Conservation (phyloP, 805 yeast species). For the Ogataea siamensis region DNA sequence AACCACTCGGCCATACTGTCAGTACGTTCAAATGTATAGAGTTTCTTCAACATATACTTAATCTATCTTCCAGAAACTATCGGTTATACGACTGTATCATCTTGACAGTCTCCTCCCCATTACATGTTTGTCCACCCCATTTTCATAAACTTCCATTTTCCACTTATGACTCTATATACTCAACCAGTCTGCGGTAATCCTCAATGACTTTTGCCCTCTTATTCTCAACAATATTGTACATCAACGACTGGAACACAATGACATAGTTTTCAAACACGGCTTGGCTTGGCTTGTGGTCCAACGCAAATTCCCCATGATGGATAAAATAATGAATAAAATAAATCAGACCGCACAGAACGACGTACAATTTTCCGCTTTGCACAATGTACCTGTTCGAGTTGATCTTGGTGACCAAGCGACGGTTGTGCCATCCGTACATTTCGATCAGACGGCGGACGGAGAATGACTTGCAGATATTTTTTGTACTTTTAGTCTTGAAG, state of each 20-base stretch:
- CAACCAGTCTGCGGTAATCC: slow-evolving; percentile 15
- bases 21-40: slow-evolving; percentile 1
- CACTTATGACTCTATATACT: neutral
- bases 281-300: slow-evolving; percentile 20
- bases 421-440: slow-evolving; percentile 32
- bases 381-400: slow-evolving; percentile 23
- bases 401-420: slow-evolving; percentile 25
- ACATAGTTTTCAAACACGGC: slow-evolving; percentile 29
- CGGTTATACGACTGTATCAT: too few relatives aligned
- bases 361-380: slow-evolving; percentile 24
- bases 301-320: slow-evolving; percentile 23
- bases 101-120: too few relatives aligned
- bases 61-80: too few relatives aligned
- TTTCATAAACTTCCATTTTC: neutral
- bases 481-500: slow-evolving; percentile 24
- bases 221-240: slow-evolving; percentile 27
- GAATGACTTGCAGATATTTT: slow-evolving; percentile 28
- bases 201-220: slow-evolving; percentile 10
- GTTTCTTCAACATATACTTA: too few relatives aligned
- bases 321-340: slow-evolving; percentile 31
- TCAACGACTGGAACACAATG: slow-evolving; percentile 28
- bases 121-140: too few relatives aligned
- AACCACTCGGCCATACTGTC: slow-evolving; percentile 43
- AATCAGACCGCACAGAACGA: slow-evolving; percentile 26
- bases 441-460: slow-evolving; percentile 32